Conservation (phyloP, 2,329 filamentous ascomycete species). For the Blastomyces silverae region DNA sequence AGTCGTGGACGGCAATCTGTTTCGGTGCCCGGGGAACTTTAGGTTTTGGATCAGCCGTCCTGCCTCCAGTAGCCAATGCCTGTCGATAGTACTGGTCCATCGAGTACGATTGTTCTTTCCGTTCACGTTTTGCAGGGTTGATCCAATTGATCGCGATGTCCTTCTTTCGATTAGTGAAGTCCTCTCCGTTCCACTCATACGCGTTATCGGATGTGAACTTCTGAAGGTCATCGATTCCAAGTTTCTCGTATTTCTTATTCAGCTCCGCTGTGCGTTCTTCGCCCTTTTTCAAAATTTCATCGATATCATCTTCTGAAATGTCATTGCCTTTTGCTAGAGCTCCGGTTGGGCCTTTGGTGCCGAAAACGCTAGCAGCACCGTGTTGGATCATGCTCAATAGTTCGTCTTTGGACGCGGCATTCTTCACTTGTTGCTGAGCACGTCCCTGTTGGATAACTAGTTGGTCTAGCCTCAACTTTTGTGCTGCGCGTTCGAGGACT, state of each 20-base stretch:
- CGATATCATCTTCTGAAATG: constrained; percentile 82
- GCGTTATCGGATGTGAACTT: constrained; percentile 97
- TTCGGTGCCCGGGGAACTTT: constrained; percentile 94
- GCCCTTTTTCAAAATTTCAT: constrained; percentile 75
- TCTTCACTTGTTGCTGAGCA: constrained; percentile 81
- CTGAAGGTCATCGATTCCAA: constrained; percentile 92
- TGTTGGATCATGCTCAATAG: constrained; percentile 98
- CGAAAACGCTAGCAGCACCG: constrained; percentile 90
- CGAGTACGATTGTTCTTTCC: constrained; percentile 95
- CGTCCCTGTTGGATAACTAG: constrained; percentile 97
- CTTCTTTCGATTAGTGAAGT: constrained; percentile 86
- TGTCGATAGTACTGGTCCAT: constrained; percentile 99
- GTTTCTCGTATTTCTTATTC: constrained; percentile 90
- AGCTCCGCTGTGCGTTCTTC: constrained; percentile 84
- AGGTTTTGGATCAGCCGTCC: constrained; percentile 76
- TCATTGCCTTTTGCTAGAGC: constrained; percentile 54
- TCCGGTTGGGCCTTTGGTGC: constrained; percentile 60
- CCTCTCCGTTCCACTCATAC: constrained; percentile 98
- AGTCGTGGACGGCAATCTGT: constrained; percentile 86
- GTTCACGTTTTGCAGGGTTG: constrained; percentile 94
- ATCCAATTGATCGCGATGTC: constrained; percentile 94
- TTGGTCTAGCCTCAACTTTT: constrained; percentile 93
- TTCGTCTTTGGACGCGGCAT: constrained; percentile 91
- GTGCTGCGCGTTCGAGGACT: constrained; percentile 89
- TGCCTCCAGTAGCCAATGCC: constrained; percentile 72